Evolutionary conservation across 345 rosid genomes (phyloP).

Genomic region (Heritiera littoralis): DNA sequence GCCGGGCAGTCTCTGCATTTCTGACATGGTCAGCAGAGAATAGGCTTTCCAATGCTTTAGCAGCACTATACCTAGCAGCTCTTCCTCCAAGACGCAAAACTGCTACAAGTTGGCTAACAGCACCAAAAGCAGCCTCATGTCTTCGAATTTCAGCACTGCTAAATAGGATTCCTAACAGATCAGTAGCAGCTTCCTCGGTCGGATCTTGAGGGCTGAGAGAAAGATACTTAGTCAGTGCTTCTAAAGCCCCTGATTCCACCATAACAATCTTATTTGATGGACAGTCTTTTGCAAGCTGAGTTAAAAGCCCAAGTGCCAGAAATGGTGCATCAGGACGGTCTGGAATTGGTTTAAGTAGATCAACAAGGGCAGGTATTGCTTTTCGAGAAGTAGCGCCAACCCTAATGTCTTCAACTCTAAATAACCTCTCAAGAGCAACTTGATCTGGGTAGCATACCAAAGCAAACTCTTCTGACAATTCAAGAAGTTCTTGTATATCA

Average conservation of each 20-base stretch:
- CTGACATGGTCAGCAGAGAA: slow-evolving; percentile 96
- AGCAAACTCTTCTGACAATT: slow-evolving; percentile 79
- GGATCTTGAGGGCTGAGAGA: slow-evolving; percentile 98
- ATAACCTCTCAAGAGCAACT: slow-evolving; percentile 96
- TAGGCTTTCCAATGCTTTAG: slow-evolving; percentile 92
- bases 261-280: slow-evolving; percentile 86
- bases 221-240: slow-evolving; percentile 93
- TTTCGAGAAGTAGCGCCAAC: slow-evolving; percentile 96
- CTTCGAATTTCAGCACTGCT: slow-evolving; percentile 90
- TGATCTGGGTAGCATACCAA: slow-evolving; percentile 90
- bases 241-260: slow-evolving; percentile 98
- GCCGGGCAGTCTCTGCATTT: slow-evolving; percentile 88
- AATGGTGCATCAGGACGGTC: slow-evolving; percentile 98
- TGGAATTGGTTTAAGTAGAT: slow-evolving; percentile 97
- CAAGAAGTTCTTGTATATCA: slow-evolving; percentile 83
- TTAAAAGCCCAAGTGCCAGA: slow-evolving; percentile 84
- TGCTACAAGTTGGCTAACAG: slow-evolving; percentile 94
- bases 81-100: slow-evolving; percentile 97
- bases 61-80: slow-evolving; percentile 93
- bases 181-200: slow-evolving; percentile 99
- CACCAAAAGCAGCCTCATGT: slow-evolving; percentile 94
- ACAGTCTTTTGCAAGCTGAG: slow-evolving; percentile 90
- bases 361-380: slow-evolving; percentile 96
- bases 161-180: slow-evolving; percentile 84
- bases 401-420: slow-evolving; percentile 98